Base-by-base conservation (phyloP, 1,139 yeast species). In the Spencermartinsiella ligniputridi region DNA sequence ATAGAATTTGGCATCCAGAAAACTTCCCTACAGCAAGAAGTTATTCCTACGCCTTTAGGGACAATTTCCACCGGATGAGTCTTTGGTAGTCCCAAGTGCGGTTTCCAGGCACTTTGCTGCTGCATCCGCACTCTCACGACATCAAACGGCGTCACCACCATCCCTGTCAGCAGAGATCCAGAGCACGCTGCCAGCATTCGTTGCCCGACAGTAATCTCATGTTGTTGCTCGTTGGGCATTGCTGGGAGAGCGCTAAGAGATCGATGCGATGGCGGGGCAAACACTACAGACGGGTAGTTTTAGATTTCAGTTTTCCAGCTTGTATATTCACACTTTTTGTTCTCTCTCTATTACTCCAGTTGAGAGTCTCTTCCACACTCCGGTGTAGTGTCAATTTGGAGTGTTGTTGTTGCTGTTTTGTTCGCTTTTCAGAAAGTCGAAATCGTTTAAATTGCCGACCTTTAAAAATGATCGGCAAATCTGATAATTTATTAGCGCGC, bases 51-150 rank as follows among this genome's bases (percentile, higher is more conserved):
- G 5, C 58, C 61, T 8, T 50, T 33, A 1, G 66, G 64, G 19
- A 61, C 53, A 11, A 52, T 50, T 5, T 56, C 43, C 3, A 52
- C 54, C 4, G 61, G 56, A 29, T 48, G 50, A 20, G 50, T 34
- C 22, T 36, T 39, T 29, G 29, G 5, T n/a, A 32, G 4, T 8
- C 39, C 40, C 8, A 35, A 12, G 39, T 39, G 43, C n/a, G 48
- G 48, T 5, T 60, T 55, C 38, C 54, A 58, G 8, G 69, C 68
- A 41, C 68, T 87, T 59, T 89, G 96, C 60, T 90, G 97, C 59
- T 92, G 98, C 48, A 90, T 71, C 46, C 98, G 75, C 32, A 92
- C 87, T 49, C 97, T 70, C 1, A 90, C 87, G 38, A 92, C 97
- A 61, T 92, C 98, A 63, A 92, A 83, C 1, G 98, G 98, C 1